Evolutionary conservation across 225 moss, liverwort and hornwort species (phyloP).

Genomic region (Takakia lepidozioides): DNA sequence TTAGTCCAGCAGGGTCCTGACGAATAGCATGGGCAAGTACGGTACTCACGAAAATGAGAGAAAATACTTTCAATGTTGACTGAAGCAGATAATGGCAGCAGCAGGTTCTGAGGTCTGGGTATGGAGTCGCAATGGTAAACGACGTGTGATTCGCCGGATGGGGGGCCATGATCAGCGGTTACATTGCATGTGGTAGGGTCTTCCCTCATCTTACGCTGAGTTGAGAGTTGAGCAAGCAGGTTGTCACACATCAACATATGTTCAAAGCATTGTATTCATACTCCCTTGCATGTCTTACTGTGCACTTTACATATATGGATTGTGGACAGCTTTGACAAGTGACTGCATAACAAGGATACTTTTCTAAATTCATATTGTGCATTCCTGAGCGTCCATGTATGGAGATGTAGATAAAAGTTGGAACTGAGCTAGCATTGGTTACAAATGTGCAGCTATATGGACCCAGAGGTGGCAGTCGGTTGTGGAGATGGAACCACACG

Average conservation of each 20-base stretch:
- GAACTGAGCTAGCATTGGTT: conserved; percentile 5
- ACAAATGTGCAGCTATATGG: conserved; percentile 52
- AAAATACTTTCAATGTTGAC: not conserved
- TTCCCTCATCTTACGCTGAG: not conserved
- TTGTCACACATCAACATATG: not conserved
- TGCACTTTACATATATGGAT: too few relatives aligned
- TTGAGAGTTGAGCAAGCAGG: not conserved
- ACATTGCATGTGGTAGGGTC: conserved; percentile 52
- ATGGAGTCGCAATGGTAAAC: conserved; percentile 67
- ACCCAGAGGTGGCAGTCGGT: conserved; percentile 67
- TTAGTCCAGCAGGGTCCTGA: too few relatives aligned
- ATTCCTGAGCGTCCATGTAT: not conserved
- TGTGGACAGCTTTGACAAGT: not conserved
- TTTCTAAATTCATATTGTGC: not conserved
- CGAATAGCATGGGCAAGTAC: too few relatives aligned
- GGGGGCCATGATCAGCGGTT: conserved; percentile 53
- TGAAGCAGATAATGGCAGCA: conserved; percentile 65
- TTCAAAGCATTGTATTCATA: not conserved
- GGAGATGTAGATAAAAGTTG: not conserved
- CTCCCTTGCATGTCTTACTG: too few relatives aligned
- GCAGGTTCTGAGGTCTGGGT: conserved; percentile 57
- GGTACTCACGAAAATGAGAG: too few relatives aligned
- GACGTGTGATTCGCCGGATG: conserved; percentile 67
- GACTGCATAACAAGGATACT: not conserved
- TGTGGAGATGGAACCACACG: conserved; percentile 72